A percentile compares a stretch with the other conserved stretches of the same genome.
Conservation (phyloP, 2,329 filamentous ascomycete species). For the Raffaelea deltoideospora region DNA sequence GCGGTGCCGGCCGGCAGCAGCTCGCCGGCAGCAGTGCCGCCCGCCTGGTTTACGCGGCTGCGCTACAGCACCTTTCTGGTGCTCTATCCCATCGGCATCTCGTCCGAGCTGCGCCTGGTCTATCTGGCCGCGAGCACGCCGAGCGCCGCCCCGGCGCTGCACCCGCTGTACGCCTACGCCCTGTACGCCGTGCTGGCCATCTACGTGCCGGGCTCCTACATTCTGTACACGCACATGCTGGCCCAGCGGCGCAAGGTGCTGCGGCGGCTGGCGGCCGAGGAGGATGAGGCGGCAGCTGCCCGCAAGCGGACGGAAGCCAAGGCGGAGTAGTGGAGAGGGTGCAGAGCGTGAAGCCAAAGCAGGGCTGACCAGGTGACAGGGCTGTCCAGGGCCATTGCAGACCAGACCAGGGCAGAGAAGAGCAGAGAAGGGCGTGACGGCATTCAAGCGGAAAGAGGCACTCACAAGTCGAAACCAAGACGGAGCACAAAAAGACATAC, state of each 20-base stretch:
- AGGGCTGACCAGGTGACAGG: background rate
- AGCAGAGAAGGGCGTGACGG: no score
- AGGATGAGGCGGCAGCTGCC: no score
- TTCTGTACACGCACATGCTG: conserved; percentile 93
- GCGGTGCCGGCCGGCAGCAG: conserved; percentile 10
- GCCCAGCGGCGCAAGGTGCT: conserved; percentile 69
- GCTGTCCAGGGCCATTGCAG: no score
- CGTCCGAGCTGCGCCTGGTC: conserved; percentile 72
- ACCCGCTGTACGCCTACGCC: conserved; percentile 33
- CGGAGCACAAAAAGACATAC: no score
- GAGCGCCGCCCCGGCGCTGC: conserved; percentile 31
- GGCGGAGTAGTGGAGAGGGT: conserved; percentile 16
- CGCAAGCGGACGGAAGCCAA: conserved; percentile 23
- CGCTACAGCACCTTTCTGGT: conserved; percentile 88
- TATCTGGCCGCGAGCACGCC: conserved; percentile 48
- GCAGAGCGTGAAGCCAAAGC: background rate
- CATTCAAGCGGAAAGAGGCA: no score
- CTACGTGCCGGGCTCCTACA: conserved; percentile 45
- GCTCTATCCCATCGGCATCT: conserved; percentile 83
- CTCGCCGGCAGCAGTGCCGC: no score
- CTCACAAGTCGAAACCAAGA: no score
- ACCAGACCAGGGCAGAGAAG: no score
- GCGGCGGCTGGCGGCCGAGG: conserved; percentile 39
- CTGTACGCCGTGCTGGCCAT: conserved; percentile 9
- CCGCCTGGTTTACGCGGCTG: conserved; percentile 54